Evolutionary conservation across 2,329 filamentous ascomycete genomes (phyloP).

Genomic region (Cladophialophora carrionii): DNA sequence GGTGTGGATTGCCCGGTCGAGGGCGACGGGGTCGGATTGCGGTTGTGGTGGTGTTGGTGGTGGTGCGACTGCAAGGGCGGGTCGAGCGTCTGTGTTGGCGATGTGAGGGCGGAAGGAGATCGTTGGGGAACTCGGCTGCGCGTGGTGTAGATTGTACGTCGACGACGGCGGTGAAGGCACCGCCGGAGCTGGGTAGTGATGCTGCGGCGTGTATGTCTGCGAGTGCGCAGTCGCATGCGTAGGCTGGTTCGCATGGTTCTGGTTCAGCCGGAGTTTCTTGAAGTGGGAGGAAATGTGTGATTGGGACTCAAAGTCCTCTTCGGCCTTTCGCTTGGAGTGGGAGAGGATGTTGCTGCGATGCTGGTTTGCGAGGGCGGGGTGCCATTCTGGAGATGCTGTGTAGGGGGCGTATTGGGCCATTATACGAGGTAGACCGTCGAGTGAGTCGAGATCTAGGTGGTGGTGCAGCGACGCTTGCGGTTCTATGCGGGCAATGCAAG

Average conservation of each 20-base stretch:
- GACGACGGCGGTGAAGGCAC: slow-evolving; percentile 15
- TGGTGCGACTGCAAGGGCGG: slow-evolving; percentile 8
- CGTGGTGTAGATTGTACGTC: not conserved
- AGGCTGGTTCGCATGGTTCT: slow-evolving; percentile 13
- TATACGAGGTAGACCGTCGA: not conserved
- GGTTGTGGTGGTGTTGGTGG: not conserved
- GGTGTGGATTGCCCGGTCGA: not conserved
- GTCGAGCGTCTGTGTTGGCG: slow-evolving; percentile 25
- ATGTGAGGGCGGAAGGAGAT: slow-evolving; percentile 22
- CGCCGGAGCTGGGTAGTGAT: not conserved
- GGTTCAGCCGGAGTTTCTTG: slow-evolving; percentile 36
- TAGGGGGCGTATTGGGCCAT: slow-evolving; percentile 25
- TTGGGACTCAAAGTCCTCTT: slow-evolving; percentile 30
- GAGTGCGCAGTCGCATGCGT: not conserved
- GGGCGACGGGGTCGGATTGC: not conserved
- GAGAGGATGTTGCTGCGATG: slow-evolving; percentile 27
- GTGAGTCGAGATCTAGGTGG: not conserved
- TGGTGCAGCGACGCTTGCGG: slow-evolving; percentile 6
- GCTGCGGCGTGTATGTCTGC: not conserved
- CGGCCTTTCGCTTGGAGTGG: slow-evolving; percentile 29
- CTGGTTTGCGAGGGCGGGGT: slow-evolving; percentile 19
- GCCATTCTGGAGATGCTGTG: slow-evolving; percentile 18
- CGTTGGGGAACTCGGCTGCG: slow-evolving; percentile 7
- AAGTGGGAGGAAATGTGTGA: slow-evolving; percentile 36
- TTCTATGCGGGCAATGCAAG: not conserved